A percentile compares a stretch with the other conserved stretches of the same genome.
These are phyloP conservation scores for Vitis cinerea DNA, from an alignment of 164 flowering plant genomes.

Conservation along the genomic window DNA sequence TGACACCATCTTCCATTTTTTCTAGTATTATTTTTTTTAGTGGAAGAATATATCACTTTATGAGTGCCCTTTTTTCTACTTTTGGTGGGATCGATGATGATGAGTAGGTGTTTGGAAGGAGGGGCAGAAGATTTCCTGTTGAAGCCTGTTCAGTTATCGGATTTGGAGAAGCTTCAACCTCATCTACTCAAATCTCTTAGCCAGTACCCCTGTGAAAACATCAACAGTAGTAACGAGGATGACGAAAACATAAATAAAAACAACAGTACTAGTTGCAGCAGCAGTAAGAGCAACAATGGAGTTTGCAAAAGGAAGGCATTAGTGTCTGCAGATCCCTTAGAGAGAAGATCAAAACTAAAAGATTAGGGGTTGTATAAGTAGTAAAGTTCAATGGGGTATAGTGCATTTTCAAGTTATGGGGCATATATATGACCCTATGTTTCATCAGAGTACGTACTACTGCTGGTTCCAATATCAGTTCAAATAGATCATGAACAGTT, in stretches of 20 bases:
- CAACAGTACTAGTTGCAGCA: neutral
- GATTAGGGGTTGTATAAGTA: constrained; percentile 8
- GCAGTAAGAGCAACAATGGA: constrained; percentile 5
- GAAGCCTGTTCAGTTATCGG: constrained; percentile 63
- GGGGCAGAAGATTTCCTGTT: constrained; percentile 77
- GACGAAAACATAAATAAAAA: neutral
- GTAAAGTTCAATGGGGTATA: too few species aligned
- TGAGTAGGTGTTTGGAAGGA: constrained; percentile 65
- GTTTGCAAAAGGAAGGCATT: constrained; percentile 36
- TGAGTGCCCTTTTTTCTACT: neutral
- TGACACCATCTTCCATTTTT: neutral
- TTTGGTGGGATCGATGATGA: neutral
- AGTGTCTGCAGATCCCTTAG: constrained; percentile 17
- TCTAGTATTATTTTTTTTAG: neutral
- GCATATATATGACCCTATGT: too few species aligned
- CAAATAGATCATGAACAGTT: too few species aligned
- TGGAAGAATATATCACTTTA: too few species aligned
- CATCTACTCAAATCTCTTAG: constrained; percentile 33
- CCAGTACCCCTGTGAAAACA: constrained; percentile 2
- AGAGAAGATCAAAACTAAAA: constrained; percentile 32
- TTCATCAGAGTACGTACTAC: too few species aligned
- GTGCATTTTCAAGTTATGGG: too few species aligned
- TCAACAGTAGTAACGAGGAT: neutral
- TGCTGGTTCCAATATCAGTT: too few species aligned
- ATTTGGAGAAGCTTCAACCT: constrained; percentile 50